Conservation (phyloP, 2,329 filamentous ascomycete species). For the Botryosphaeria agaves region DNA sequence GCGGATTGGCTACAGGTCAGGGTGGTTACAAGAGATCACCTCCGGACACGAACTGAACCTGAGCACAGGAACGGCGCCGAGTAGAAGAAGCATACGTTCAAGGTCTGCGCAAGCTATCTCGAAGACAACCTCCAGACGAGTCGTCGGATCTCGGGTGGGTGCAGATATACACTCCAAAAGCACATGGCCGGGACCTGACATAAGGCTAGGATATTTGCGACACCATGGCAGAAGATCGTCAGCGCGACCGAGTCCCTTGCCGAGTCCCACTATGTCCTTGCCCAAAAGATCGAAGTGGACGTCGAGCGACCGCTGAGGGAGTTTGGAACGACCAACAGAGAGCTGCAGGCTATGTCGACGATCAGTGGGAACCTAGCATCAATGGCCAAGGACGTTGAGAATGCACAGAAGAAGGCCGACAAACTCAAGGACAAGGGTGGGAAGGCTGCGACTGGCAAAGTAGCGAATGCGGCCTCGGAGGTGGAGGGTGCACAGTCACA, state of each 20-base stretch:
- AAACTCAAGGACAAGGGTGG: constrained; percentile 66
- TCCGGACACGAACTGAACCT: too few relatives aligned
- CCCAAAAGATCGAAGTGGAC: constrained; percentile 69
- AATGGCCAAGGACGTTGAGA: constrained; percentile 73
- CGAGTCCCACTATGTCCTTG: constrained; percentile 64
- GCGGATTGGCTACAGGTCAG: constrained; percentile 92
- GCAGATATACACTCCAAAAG: not conserved
- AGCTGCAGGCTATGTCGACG: constrained; percentile 64
- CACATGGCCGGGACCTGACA: constrained; percentile 7
- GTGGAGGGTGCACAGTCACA: constrained; percentile 66
- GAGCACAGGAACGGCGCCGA: constrained; percentile 85
- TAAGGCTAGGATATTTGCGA: constrained; percentile 58
- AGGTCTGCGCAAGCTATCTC: constrained; percentile 63
- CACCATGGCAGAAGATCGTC: constrained; percentile 79
- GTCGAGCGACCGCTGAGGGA: constrained; percentile 69
- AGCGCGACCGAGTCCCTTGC: constrained; percentile 66
- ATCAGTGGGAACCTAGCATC: constrained; percentile 65
- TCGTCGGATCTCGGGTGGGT: constrained; percentile 74
- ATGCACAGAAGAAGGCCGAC: constrained; percentile 68
- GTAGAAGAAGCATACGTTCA: constrained; percentile 82
- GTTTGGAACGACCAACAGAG: constrained; percentile 52
- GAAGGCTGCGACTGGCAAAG: constrained; percentile 59
- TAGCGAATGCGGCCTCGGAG: constrained; percentile 54
- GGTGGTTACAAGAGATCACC: too few relatives aligned
- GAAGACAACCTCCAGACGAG: constrained; percentile 56